Evolutionary conservation across 345 rosid species (phyloP), one percentile per base, ranked within the genome.

Genomic region (Jatropha curcas): DNA sequence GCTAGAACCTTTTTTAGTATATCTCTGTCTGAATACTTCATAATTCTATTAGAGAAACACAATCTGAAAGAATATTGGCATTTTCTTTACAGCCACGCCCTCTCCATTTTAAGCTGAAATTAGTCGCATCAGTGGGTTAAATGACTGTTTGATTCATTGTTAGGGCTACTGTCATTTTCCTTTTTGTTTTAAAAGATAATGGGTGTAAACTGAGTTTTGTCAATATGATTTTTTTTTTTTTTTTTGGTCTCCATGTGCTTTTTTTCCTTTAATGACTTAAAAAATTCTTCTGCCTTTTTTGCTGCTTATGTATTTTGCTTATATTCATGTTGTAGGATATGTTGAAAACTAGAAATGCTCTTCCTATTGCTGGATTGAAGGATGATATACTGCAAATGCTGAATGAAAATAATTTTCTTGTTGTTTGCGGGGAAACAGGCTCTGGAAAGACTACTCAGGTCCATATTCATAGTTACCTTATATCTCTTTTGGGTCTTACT

Each of bases 361-460:
- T 94, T 77, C 97, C 98, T 34, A 89, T 94, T 80, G 79, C 86
- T 76, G 90, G 78, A 67, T 70, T 90, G 82, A 90, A 87, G 84
- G 80, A 67, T 80, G 87, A 84, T 70, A 90, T 90, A 75, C 79
- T 90, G 84, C 86, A 85, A 76, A 71, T 74, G 46, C 82, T 94
- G 76, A 88, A 85, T 84, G 96, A 94, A 74, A 86, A 80, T 56
- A 79, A 87, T 79, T 90, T 92, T 66, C 87, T 94, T 61, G 94
- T 92, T 63, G 88, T 94, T 76, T 92, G 98, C 75, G 97, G 98
- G 65, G 98, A 94, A 85, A 94, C 97, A 56, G 98, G 98, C 74
- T 94, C 96, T 72, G 98, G 98, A 80, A 94, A 94, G 89, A 94
- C 98, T 64, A 94, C 96, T 25, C 98, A 92, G 98, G 96, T 92